Evolutionary conservation across 2,329 filamentous ascomycete genomes (phyloP).

Genomic region (Chaetomium strumarium): DNA sequence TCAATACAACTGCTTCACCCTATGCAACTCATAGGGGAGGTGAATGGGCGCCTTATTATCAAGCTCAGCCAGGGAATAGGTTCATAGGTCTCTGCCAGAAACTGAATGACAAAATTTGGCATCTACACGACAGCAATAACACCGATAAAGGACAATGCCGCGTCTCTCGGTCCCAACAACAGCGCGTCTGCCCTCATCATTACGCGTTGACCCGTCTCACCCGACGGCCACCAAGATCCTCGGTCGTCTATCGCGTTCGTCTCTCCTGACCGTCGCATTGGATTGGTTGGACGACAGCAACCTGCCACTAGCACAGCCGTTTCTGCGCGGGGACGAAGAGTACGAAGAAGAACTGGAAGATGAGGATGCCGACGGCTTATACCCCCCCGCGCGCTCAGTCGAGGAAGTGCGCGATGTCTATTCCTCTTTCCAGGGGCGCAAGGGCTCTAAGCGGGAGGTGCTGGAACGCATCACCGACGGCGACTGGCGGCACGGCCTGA

Average conservation of each 20-base stretch:
- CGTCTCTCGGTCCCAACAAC: constrained; percentile 63
- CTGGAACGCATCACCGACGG: constrained; percentile 59
- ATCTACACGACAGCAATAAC: not conserved
- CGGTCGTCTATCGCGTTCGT: constrained; percentile 62
- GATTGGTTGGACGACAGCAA: constrained; percentile 71
- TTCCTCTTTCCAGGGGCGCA: constrained; percentile 50
- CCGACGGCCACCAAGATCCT: constrained; percentile 61
- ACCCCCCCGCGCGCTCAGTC: constrained; percentile 60
- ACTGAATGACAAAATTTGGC: no score
- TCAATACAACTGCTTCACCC: no score
- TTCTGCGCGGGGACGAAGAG: constrained; percentile 39
- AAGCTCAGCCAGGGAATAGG: no score
- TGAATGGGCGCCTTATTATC: no score
- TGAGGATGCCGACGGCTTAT: constrained; percentile 55
- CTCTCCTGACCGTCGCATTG: constrained; percentile 65
- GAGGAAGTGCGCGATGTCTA: constrained; percentile 64
- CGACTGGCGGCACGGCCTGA: constrained; percentile 62
- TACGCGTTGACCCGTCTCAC: constrained; percentile 62
- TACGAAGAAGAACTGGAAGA: constrained; percentile 47
- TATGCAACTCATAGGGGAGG: no score
- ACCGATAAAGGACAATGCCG: constrained; percentile 35
- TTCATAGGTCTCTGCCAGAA: no score
- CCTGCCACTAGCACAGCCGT: constrained; percentile 53
- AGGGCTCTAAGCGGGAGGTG: constrained; percentile 58
- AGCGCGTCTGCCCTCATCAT: constrained; percentile 62